Conservation (phyloP, 768 basidiomycete genomes). For the Suillus weaverae region DNA sequence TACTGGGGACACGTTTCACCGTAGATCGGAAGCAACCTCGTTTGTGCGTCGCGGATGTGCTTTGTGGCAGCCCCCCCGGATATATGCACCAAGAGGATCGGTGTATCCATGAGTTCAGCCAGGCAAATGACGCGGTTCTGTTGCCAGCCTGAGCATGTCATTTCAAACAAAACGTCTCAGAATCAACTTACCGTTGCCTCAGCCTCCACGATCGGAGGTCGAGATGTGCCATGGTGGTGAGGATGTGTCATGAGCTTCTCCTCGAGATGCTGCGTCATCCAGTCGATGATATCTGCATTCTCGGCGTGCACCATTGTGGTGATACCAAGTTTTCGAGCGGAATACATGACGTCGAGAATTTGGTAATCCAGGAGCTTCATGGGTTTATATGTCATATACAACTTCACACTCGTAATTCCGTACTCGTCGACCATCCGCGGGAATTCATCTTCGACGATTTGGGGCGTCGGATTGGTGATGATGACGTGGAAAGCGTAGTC, state of each 20-base stretch:
- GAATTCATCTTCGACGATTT: slow-evolving; percentile 33
- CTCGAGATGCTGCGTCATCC: slow-evolving; percentile 18
- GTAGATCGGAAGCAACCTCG: slow-evolving; percentile 20
- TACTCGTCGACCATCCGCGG: slow-evolving; percentile 32
- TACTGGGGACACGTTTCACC: slow-evolving; percentile 23
- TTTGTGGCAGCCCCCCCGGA: slow-evolving; percentile 15
- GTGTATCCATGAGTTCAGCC: slow-evolving; percentile 21
- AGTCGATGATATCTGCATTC: slow-evolving; percentile 19
- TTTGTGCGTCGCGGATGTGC: slow-evolving; percentile 19
- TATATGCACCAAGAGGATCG: slow-evolving; percentile 20
- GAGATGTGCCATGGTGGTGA: slow-evolving; percentile 17
- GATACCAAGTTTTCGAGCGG: slow-evolving; percentile 22
- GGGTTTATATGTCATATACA: slow-evolving; percentile 37
- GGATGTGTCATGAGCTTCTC: slow-evolving; percentile 20
- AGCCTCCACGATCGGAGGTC: slow-evolving; percentile 20
- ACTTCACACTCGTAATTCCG: slow-evolving; percentile 36
- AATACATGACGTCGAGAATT: slow-evolving; percentile 33
- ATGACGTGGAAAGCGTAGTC: slow-evolving; percentile 38
- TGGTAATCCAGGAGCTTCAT: slow-evolving; percentile 33
- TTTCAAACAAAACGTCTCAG: neutral
- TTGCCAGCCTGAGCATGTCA: neutral
- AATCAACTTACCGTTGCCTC: slow-evolving; percentile 13
- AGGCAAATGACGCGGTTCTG: slow-evolving; percentile 15
- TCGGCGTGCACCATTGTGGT: slow-evolving; percentile 22
- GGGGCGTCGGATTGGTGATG: slow-evolving; percentile 33